phyloP scores from a whole-genome alignment of 192 early-diverging fungal genomes.

The Chytriomyces confervae region DNA sequence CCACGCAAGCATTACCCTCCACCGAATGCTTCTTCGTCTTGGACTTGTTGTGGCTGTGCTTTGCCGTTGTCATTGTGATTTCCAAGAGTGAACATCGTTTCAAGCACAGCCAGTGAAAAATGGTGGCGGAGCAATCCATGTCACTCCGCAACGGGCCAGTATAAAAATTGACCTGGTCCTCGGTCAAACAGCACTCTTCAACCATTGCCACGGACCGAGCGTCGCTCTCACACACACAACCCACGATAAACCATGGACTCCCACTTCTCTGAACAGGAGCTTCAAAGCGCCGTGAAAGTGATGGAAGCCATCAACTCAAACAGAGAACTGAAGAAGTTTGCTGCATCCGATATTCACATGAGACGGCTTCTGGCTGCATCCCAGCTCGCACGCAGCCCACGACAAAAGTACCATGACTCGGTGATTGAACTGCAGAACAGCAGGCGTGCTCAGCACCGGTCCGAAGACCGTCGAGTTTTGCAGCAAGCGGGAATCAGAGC shows the following conservation, averaged over 20 bases:
- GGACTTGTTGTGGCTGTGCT: too few species aligned
- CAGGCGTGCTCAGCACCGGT: background rate
- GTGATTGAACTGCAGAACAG: too few species aligned
- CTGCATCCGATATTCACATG: constrained; percentile 31
- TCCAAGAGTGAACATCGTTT: too few species aligned
- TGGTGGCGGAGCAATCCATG: too few species aligned
- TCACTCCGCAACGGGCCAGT: too few species aligned
- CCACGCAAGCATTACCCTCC: too few species aligned
- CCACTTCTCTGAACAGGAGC: constrained; percentile 39
- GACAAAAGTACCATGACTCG: constrained; percentile 30
- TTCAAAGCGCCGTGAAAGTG: constrained; percentile 43
- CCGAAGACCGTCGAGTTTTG: background rate
- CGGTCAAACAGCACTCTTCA: too few species aligned
- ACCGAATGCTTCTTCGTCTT: too few species aligned
- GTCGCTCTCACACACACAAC: background rate
- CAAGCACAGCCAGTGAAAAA: too few species aligned
- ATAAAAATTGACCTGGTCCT: too few species aligned
- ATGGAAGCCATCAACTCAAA: constrained; percentile 47
- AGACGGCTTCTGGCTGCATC: constrained; percentile 36
- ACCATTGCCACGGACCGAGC: too few species aligned
- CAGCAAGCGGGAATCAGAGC: constrained; percentile 9
- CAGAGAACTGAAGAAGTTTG: constrained; percentile 44
- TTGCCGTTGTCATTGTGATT: too few species aligned
- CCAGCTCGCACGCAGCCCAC: constrained; percentile 30
- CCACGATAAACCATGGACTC: background rate